These are phyloP conservation scores for Stephania cephalantha DNA, from an alignment of 164 flowering plant species.

Conservation along the genomic window DNA sequence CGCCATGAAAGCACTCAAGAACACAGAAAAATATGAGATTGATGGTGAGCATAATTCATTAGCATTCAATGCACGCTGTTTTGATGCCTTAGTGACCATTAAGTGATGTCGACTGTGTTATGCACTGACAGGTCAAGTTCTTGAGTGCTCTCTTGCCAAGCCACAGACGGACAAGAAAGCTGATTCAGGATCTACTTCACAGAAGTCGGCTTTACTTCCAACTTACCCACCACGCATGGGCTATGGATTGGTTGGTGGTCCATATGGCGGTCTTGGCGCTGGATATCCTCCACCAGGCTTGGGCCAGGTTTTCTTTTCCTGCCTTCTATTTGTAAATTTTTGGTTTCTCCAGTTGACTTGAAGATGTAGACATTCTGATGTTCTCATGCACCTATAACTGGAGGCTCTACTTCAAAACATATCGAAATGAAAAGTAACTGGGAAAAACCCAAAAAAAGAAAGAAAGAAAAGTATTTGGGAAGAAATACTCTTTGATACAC, in stretches of 20 bases:
- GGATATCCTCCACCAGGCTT: constrained; percentile 61
- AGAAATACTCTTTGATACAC: no score
- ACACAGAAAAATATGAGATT: constrained; percentile 71
- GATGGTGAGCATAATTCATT: constrained; percentile 38
- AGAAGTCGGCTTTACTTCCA: constrained; percentile 50
- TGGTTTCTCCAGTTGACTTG: neutral
- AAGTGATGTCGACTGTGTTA: constrained; percentile 6
- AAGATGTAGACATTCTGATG: neutral
- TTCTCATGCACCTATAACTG: neutral
- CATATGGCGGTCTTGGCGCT: constrained; percentile 56
- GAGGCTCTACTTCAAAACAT: neutral
- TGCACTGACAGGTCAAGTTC: constrained; percentile 55
- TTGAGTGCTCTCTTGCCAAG: constrained; percentile 89
- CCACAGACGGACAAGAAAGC: constrained; percentile 72
- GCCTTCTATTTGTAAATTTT: neutral
- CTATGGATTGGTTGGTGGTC: constrained; percentile 52
- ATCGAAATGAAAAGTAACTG: no score
- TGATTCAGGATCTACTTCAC: constrained; percentile 37
- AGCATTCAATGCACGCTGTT: neutral
- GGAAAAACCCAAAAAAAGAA: no score
- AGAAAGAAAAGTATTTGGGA: no score
- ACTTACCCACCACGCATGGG: constrained; percentile 55
- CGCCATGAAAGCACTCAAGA: constrained; percentile 73
- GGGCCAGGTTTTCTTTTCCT: constrained; percentile 38
- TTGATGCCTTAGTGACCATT: neutral